A percentile compares a stretch with the other conserved stretches of the same genome.
Evolutionary conservation across 176 grass and related monocot species (phyloP).

Genomic region (Carex pumila): DNA sequence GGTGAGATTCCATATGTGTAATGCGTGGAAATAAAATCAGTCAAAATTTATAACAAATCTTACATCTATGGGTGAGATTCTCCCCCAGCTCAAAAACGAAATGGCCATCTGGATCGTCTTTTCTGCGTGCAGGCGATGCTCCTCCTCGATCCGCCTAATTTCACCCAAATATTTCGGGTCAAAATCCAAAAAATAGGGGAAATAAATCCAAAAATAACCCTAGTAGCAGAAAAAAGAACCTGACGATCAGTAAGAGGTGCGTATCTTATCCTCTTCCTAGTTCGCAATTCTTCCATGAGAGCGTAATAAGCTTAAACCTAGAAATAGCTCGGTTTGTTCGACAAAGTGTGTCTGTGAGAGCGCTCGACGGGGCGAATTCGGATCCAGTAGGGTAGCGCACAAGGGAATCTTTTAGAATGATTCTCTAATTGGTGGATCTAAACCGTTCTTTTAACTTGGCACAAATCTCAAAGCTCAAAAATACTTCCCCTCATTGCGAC

Average conservation of each 20-base stretch:
- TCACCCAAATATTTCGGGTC: slow-evolving; percentile 7
- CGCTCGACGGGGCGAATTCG: neutral
- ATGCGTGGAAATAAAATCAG: neutral
- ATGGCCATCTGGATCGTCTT: slow-evolving; percentile 80
- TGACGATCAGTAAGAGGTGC: slow-evolving; percentile 39
- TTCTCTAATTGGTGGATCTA: too few relatives aligned
- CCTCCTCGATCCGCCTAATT: slow-evolving; percentile 45
- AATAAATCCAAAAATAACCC: slow-evolving; percentile 19
- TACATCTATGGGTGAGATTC: slow-evolving; percentile 90
- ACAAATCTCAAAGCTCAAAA: too few relatives aligned
- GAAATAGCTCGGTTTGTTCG: neutral
- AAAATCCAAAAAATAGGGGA: neutral
- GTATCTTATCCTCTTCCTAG: slow-evolving; percentile 63
- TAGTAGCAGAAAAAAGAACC: slow-evolving; percentile 25
- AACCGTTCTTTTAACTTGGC: too few relatives aligned
- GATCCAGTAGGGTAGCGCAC: too few relatives aligned
- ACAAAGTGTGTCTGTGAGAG: neutral
- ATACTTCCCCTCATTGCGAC: too few relatives aligned
- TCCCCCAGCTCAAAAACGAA: slow-evolving; percentile 91
- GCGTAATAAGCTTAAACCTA: neutral
- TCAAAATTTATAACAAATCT: slow-evolving; percentile 11
- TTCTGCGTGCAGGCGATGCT: slow-evolving; percentile 66
- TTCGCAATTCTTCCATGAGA: slow-evolving; percentile 53
- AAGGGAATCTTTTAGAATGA: too few relatives aligned
- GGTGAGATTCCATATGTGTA: neutral